Base-by-base conservation (phyloP, 208 protist genomes). In the Crithidia expoeki region DNA sequence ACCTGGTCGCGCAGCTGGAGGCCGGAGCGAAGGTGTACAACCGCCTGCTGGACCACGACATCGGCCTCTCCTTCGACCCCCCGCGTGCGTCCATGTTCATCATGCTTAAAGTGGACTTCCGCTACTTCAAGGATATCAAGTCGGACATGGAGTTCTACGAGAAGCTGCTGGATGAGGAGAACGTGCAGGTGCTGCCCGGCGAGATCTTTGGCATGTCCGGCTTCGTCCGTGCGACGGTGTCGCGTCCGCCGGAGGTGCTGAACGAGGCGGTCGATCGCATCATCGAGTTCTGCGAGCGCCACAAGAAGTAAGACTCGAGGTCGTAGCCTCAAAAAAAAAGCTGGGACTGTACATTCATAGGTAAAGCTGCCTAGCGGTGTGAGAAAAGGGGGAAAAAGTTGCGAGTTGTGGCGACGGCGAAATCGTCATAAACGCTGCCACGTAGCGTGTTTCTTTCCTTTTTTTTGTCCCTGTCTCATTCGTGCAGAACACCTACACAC, bases 31-130 rank as follows among this genome's bases (percentile, higher is more conserved):
- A 74, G 67, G 68, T 79, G 17, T 84, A 79, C 65, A 68, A 74
- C 61, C 76, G 72, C 25, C 72, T 86, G 30, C 63, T 80, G 33
- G 72, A 83, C 21, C 76, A 76, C 57, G 71, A 67, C 64, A 58
- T 75, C 33, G 72, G 69, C 51, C 73, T 69, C 74, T 59, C 82
- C 92, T 86, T 94, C 74, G 68, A 81, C 30, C 23, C 40, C 4
- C 94, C 96, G 17, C 69, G 74, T 55, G 95, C 85, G 4, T 80
- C 95, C 44, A 97, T 98, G 94, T 98, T 97, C 72, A 83, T 98
- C 32, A 84, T 89, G 51, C 87, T 98, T 30, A 74, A 81, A 28
- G 88, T 98, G 25, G 75, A 96, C 42, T 33, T 91, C 7, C 62
- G 72, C 6, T 52, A 83, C 66, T 95, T 97, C 65, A 84, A 96